Conservation (phyloP, 305 asterid species). For the Ilex paraguariensis region DNA sequence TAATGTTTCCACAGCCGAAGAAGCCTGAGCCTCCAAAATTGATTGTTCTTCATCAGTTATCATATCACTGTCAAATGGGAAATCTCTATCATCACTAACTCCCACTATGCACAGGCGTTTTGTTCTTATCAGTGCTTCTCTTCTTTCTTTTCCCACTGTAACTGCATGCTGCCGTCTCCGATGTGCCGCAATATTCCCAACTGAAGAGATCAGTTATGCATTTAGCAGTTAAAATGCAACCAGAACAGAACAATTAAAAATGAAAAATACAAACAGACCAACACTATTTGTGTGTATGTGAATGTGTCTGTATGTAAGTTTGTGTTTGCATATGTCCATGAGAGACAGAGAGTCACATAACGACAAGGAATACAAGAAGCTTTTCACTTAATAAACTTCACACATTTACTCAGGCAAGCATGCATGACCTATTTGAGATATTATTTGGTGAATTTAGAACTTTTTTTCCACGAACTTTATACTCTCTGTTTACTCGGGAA, state of each 20-base stretch:
- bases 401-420: background rate
- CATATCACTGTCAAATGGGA: conserved; percentile 51
- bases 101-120: conserved; percentile 85
- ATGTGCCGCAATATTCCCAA: conserved; percentile 77
- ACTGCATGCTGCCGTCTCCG: conserved; percentile 80
- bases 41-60: conserved; percentile 64
- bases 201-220: conserved; percentile 24
- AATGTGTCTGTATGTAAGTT: background rate
- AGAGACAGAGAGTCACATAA: background rate
- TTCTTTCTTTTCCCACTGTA: conserved; percentile 74
- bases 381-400: background rate
- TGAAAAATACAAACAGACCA: too few relatives aligned
- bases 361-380: background rate
- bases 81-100: conserved; percentile 43
- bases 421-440: background rate
- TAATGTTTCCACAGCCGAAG: conserved; percentile 65
- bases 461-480: too few relatives aligned
- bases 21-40: conserved; percentile 68
- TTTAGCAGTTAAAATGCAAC: conserved; percentile 3
- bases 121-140: conserved; percentile 83
- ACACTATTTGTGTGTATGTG: background rate
- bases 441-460: too few relatives aligned
- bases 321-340: background rate
- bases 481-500: too few relatives aligned
- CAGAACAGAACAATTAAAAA: background rate